Evolutionary conservation across 345 rosid species (phyloP).

Genomic region (Bretschneidera sinensis): DNA sequence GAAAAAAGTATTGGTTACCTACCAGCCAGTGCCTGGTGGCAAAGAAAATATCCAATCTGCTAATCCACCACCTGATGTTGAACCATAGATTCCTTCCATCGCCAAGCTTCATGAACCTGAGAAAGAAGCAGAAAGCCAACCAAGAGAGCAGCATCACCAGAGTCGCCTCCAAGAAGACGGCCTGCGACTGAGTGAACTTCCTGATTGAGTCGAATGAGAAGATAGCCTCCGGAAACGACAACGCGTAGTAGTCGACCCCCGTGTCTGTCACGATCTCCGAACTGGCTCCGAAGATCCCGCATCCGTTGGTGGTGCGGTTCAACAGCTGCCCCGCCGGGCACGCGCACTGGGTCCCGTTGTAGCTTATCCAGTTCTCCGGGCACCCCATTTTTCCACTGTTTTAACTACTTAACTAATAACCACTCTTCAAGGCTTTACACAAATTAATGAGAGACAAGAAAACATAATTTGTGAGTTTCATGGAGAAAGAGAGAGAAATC

Average conservation of each 20-base stretch:
- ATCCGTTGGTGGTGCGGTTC: conserved; percentile 38
- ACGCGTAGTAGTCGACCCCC: conserved; percentile 39
- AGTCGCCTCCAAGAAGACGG: conserved; percentile 90
- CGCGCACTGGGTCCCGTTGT: conserved; percentile 71
- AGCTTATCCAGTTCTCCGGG: conserved; percentile 50
- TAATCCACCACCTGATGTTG: conserved; percentile 86
- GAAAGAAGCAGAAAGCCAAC: conserved; percentile 59
- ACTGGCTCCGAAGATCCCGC: conserved; percentile 40
- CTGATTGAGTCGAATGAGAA: conserved; percentile 69
- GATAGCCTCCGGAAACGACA: conserved; percentile 55
- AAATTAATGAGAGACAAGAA: too few relatives aligned
- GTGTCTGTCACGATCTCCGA: conserved; percentile 38
- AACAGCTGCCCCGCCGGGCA: conserved; percentile 66
- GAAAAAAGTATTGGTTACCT: conserved; percentile 11
- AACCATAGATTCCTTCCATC: conserved; percentile 75
- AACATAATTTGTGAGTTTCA: too few relatives aligned
- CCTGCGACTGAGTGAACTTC: conserved; percentile 87
- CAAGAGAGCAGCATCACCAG: conserved; percentile 61
- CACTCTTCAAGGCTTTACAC: too few relatives aligned
- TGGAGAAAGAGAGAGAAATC: too few relatives aligned
- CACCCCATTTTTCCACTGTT: conserved; percentile 56
- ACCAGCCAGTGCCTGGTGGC: conserved; percentile 98
- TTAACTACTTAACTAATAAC: too few relatives aligned
- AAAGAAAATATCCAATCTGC: conserved; percentile 81
- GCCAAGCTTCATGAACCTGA: conserved; percentile 71